These are phyloP conservation scores for Diaporthe helianthi DNA, from an alignment of 2,329 filamentous ascomycete genomes.

Conservation along the genomic window DNA sequence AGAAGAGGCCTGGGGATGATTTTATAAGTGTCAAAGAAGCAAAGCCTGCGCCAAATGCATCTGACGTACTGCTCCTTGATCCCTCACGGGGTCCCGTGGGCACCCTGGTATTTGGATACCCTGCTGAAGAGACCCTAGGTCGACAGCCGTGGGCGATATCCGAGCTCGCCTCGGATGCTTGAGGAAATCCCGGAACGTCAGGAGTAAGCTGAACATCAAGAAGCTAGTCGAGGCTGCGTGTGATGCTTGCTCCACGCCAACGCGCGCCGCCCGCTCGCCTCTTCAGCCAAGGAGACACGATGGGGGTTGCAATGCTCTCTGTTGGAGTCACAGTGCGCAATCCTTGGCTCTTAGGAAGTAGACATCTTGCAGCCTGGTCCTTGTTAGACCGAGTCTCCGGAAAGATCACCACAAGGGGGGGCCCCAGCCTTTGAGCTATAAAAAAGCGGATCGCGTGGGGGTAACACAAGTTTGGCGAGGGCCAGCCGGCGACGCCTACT, in stretches of 20 bases:
- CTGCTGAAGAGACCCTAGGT: slow-evolving; percentile 6
- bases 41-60: not conserved
- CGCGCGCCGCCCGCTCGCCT: slow-evolving; percentile 20
- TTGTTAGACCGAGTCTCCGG: slow-evolving; percentile 11
- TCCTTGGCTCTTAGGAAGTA: not conserved
- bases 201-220: slow-evolving; percentile 27
- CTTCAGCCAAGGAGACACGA: slow-evolving; percentile 25
- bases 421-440: slow-evolving; percentile 22
- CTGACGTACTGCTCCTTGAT: slow-evolving; percentile 25
- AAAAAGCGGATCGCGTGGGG: slow-evolving; percentile 33
- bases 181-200: not conserved
- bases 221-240: slow-evolving; percentile 25
- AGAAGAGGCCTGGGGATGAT: slow-evolving; percentile 1
- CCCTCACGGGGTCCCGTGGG: slow-evolving; percentile 5
- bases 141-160: slow-evolving; percentile 20
- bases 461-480: not conserved
- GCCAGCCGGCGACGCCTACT: slow-evolving; percentile 11
- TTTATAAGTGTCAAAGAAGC: slow-evolving; percentile 28
- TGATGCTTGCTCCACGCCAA: slow-evolving; percentile 15
- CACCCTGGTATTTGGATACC: slow-evolving; percentile 3
- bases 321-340: slow-evolving; percentile 29
- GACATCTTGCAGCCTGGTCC: slow-evolving; percentile 20
- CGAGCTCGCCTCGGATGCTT: slow-evolving; percentile 14
- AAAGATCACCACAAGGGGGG: slow-evolving; percentile 27
- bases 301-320: slow-evolving; percentile 23